Base-by-base conservation (phyloP, 2,329 filamentous ascomycete species). In the Fusarium tricinctum region DNA sequence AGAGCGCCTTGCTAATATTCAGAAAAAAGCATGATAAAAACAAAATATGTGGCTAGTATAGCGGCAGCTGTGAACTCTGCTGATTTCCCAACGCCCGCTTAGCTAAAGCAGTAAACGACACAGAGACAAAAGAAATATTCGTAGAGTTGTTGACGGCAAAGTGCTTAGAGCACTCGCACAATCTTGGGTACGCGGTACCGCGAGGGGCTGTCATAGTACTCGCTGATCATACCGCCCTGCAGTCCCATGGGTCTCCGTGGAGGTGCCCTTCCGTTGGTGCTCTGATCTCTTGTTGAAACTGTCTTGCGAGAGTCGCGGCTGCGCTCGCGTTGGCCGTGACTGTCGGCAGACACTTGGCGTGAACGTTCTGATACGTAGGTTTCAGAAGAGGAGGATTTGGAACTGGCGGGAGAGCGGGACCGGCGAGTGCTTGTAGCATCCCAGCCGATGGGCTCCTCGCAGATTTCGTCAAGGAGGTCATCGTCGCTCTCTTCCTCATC, bases 191-290 rank as follows among this genome's bases (percentile, higher is more conserved):
- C 54, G 8, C 67, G 67, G 19, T 70, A 70, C 33, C 67, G 63
- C n/a, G 67, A 70, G 5, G 67, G 67, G 63, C 67, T 70, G 55
- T 70, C 67, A 44, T 70, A 70, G 51, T 70, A 70, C 39, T 70
- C 67, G 67, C 67, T 58, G 39, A 70, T 70, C 67, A 70, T 70
- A 12, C 63, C 58, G 5, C 66, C 66, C 22, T 70, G 63, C 20
- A 63, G 51, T 19, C 62, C 66, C 8, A 63, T 35, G 12, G 58
- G 40, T 49, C 67, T 70, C 35, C 63, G 43, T 20, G 52, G 20
- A 13, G 62, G 62, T 1, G 48, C 15, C 49, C 63, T 52, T 32
- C 50, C 44, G 51, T 58, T 66, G 50, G 32, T 26, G 44, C 58
- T 69, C 28, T 58, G 57, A 15, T 69, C 66, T 47, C 54, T 47